Base-by-base conservation (phyloP, 1,139 yeast species). In the Debaryomyces nepalensis region DNA sequence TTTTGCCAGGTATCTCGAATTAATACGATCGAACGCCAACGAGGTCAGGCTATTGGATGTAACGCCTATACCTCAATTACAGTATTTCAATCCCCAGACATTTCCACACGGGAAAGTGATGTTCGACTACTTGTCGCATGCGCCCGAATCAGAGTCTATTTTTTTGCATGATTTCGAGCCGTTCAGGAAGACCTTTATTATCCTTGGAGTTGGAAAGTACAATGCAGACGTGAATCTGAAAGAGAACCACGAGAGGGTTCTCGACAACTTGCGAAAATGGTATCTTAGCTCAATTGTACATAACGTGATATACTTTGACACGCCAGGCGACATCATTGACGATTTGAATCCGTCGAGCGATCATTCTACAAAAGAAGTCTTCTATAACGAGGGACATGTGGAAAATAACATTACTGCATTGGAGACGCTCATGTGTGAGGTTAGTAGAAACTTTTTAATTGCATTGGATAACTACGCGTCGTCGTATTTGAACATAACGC, bases 131-230 rank as follows among this genome's bases (percentile, higher is more conserved):
- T 65, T 61, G 16, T 63, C 78, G 0, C 54, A 75, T 1, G 61
- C 68, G 23, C 75, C 77, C 9, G 88, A 84, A 45, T 69, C 73
- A 18, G 87, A 83, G 40, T 69, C 70, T 15, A 65, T 82, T 7
- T 84, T 87, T 46, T 68, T 91, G 42, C 88, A 87, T 52, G 97
- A 91, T 61, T 82, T 91, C 50, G 98, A 93, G 61, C 96, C 97
- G 1, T 88, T 77, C 61, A 67, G 98, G 40, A 89, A 89, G 59
- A 77, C 83, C 0, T 82, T 85, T 49, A 71, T 84, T 4, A 75
- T 87, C 1, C 56, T 91, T 26, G 97, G 95, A 0, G 54, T 87
- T 16, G 79, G 82, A 1, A 64, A 68, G 29, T 80, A 75, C 58
- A 53, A 61, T 2, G 61, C 66, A 16, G 55, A 53, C 1, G 36